Evolutionary conservation across 768 basidiomycete genomes (phyloP).

Genomic region (Lyophyllum semitale): DNA sequence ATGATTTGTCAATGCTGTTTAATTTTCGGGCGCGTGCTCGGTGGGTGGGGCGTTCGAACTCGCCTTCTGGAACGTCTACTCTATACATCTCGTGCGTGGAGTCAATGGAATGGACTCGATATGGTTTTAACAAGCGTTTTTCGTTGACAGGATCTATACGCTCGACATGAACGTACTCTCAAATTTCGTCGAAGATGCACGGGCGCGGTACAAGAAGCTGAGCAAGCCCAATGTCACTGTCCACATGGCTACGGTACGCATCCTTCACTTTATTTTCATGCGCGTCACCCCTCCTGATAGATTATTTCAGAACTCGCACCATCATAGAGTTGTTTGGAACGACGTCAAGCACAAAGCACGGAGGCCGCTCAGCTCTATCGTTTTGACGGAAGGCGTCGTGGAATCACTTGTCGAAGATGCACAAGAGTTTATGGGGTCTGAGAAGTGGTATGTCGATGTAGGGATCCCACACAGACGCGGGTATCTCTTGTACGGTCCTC

Average conservation of each 20-base stretch:
- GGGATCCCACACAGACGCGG: constrained; percentile 63
- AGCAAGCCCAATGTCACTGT: constrained; percentile 36
- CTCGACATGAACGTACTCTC: constrained; percentile 37
- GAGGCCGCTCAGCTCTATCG: constrained; percentile 53
- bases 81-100: constrained; percentile 30
- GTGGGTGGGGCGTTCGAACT: too few relatives aligned
- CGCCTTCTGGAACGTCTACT: constrained; percentile 15
- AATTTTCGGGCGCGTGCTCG: too few relatives aligned
- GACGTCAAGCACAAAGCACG: constrained; percentile 49
- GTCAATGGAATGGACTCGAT: too few relatives aligned
- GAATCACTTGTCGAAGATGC: constrained; percentile 51
- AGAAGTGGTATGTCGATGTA: constrained; percentile 58
- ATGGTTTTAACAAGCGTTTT: too few relatives aligned
- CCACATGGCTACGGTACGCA: constrained; percentile 30
- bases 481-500: constrained; percentile 59
- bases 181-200: constrained; percentile 37
- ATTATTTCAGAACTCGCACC: constrained; percentile 33
- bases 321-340: constrained; percentile 41
- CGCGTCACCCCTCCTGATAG: not conserved
- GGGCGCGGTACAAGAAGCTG: constrained; percentile 32
- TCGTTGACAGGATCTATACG: constrained; percentile 38
- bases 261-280: constrained; percentile 4
- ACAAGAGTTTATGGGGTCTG: constrained; percentile 52
- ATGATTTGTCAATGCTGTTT: too few relatives aligned
- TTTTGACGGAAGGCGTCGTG: constrained; percentile 48